phyloP scores from a whole-genome alignment of 163 green algal species.

The Trebouxiophyceae sp. region DNA sequence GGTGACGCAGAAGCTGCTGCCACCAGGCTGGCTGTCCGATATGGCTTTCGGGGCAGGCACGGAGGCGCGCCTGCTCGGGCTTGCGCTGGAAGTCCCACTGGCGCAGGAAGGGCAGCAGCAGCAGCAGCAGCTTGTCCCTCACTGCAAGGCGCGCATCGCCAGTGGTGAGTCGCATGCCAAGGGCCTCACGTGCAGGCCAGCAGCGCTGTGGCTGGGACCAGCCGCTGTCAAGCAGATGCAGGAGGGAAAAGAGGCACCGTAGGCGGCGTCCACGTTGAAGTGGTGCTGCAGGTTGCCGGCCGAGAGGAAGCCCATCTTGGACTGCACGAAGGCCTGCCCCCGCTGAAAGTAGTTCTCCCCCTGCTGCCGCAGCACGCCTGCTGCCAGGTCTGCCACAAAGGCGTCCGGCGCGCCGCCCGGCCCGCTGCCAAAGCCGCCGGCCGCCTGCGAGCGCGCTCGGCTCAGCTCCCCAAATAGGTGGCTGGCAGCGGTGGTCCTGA shows the following conservation, averaged over 20 bases:
- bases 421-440: no score
- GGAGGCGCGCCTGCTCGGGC: conserved; percentile 64
- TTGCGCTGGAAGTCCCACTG: conserved; percentile 74
- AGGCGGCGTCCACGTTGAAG: conserved; percentile 73
- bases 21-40: no score
- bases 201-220: background rate
- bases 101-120: conserved; percentile 79
- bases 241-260: conserved; percentile 16
- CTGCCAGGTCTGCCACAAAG: conserved; percentile 34
- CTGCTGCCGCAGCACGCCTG: conserved; percentile 38
- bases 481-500: no score
- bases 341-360: conserved; percentile 42
- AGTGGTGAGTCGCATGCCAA: background rate
- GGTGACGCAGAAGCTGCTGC: no score
- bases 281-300: conserved; percentile 63
- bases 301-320: conserved; percentile 70
- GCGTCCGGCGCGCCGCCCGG: conserved; percentile 1
- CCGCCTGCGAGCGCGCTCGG: no score
- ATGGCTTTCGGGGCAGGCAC: background rate
- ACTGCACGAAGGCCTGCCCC: conserved; percentile 43
- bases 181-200: background rate
- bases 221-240: background rate
- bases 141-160: conserved; percentile 40
- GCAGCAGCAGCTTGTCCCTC: conserved; percentile 82
- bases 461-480: no score